These are phyloP conservation scores for Cenococcum geophilum DNA, from an alignment of 495 filamentous ascomycete genomes.

Conservation along the genomic window DNA sequence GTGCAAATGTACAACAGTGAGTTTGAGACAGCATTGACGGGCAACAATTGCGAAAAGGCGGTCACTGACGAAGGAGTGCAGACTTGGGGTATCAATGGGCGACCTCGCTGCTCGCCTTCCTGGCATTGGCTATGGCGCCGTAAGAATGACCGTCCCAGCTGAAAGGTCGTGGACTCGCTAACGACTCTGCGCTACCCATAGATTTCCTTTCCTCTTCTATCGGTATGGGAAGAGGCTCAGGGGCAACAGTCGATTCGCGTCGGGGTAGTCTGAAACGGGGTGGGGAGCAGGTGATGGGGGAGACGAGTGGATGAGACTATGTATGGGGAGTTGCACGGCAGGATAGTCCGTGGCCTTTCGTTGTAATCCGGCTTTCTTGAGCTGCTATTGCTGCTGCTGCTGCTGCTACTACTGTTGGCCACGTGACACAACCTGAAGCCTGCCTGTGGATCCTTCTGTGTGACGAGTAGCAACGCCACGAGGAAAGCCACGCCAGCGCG, in stretches of 20 bases:
- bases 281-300: constrained; percentile 18
- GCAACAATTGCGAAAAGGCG: constrained; percentile 28
- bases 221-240: constrained; percentile 41
- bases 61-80: constrained; percentile 33
- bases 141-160: constrained; percentile 28
- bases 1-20: constrained; percentile 56
- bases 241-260: constrained; percentile 38
- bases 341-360: constrained; percentile 26
- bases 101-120: constrained; percentile 40
- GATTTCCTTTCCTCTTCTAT: constrained; percentile 41
- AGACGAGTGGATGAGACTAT: constrained; percentile 21
- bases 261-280: constrained; percentile 22
- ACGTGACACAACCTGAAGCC: constrained; percentile 30
- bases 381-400: background rate
- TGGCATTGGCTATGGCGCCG: constrained; percentile 43
- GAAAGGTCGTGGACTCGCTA: constrained; percentile 19
- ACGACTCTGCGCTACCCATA: constrained; percentile 13
- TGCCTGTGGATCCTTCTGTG: constrained; percentile 14
- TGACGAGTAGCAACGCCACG: constrained; percentile 18
- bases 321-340: constrained; percentile 29
- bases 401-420: constrained; percentile 2
- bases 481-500: constrained; percentile 29
- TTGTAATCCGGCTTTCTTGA: constrained; percentile 15
- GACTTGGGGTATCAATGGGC: constrained; percentile 43
- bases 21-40: constrained; percentile 29